These are phyloP conservation scores for Pseudocercospora fijiensis DNA, from an alignment of 2,329 filamentous ascomycete species.

Conservation along the genomic window DNA sequence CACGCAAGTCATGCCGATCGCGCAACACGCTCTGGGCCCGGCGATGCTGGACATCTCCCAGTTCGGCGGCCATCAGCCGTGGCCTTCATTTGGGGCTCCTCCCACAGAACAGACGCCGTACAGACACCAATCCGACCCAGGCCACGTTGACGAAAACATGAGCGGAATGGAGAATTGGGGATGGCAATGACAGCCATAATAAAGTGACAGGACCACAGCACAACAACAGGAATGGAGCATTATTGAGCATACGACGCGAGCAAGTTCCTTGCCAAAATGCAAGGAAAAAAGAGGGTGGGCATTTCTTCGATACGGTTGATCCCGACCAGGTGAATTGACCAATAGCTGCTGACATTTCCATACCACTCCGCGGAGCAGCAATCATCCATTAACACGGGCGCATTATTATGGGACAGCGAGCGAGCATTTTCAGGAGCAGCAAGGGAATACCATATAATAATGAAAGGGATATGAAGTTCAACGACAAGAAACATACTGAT, in stretches of 20 bases:
- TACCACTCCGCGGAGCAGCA: conserved; percentile 6
- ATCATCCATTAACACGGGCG: neutral
- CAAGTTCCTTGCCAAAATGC: neutral
- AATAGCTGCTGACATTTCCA: neutral
- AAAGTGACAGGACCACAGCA: neutral
- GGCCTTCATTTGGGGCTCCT: conserved; percentile 9
- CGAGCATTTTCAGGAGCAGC: neutral
- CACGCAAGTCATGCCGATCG: conserved; percentile 40
- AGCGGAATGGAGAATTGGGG: conserved; percentile 23
- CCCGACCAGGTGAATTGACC: neutral
- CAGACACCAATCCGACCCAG: conserved; percentile 18
- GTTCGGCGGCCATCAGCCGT: conserved; percentile 19
- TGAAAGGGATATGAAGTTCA: neutral
- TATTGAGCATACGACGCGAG: neutral
- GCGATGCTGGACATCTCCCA: conserved; percentile 25
- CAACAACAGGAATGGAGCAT: neutral
- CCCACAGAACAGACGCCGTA: conserved; percentile 1
- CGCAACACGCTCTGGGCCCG: conserved; percentile 19
- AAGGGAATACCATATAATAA: neutral
- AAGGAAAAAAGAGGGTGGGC: neutral
- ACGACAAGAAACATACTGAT: neutral
- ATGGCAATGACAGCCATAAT: conserved; percentile 19
- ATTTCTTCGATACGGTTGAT: neutral
- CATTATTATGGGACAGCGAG: neutral
- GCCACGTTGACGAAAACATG: conserved; percentile 25